Percentiles rank a stretch among this genome's conserved stretches.
phyloP scores from a whole-genome alignment of 2,329 filamentous ascomycete species.

The Phaeophleospora eucalypticola region DNA sequence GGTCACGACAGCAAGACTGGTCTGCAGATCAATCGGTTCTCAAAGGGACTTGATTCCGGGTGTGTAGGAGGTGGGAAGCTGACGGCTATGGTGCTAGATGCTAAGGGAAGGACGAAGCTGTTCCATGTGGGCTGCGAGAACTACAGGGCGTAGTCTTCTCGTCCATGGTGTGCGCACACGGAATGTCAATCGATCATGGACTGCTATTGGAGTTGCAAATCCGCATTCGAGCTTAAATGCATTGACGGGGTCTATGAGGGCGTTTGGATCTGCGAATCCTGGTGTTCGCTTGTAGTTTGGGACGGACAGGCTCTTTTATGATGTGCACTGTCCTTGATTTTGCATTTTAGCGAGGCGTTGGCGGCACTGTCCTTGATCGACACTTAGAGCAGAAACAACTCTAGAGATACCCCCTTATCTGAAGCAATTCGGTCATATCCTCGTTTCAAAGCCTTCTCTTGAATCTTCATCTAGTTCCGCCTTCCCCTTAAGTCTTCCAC shows the following conservation, averaged over 20 bases:
- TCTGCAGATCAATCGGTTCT: constrained; percentile 63
- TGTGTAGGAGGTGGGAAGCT: constrained; percentile 74
- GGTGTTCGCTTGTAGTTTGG: no score
- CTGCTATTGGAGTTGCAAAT: no score
- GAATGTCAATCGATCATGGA: no score
- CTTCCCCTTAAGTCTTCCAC: constrained; percentile 44
- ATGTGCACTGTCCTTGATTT: not conserved
- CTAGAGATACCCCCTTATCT: not conserved
- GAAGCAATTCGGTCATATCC: no score
- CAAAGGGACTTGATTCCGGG: constrained; percentile 78
- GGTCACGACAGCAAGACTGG: constrained; percentile 78
- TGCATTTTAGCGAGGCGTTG: not conserved
- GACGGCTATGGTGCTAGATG: constrained; percentile 71
- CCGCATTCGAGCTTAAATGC: no score
- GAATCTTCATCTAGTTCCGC: no score
- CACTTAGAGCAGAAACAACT: not conserved
- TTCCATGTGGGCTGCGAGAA: constrained; percentile 41
- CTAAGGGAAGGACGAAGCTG: constrained; percentile 35
- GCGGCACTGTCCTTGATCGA: not conserved
- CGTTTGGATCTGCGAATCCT: no score
- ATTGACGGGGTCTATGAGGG: no score
- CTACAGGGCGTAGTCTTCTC: constrained; percentile 21
- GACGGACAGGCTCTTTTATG: no score
- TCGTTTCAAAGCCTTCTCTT: no score
- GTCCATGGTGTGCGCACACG: no score